These are phyloP conservation scores for Luffa acutangula DNA, from an alignment of 306 rosid species.

Conservation along the genomic window DNA sequence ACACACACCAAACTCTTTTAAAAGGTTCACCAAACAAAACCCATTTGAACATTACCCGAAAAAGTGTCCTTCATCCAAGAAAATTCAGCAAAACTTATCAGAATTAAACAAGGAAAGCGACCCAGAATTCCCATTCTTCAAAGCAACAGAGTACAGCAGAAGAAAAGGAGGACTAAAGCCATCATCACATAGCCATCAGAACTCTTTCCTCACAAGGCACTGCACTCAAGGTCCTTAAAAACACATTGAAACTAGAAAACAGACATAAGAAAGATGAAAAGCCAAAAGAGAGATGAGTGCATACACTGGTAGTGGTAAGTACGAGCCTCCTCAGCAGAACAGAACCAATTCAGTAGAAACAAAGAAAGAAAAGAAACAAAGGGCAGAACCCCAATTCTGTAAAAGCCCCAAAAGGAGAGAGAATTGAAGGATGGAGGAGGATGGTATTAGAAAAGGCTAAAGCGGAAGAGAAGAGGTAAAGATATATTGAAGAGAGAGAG, in stretches of 20 bases:
- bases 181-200: background rate
- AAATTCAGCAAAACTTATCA: background rate
- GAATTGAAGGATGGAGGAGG: background rate
- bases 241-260: background rate
- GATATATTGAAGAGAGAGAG: background rate
- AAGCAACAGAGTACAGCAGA: background rate
- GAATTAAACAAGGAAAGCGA: background rate
- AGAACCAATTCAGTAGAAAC: background rate
- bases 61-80: background rate
- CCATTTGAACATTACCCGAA: background rate
- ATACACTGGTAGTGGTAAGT: background rate
- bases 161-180: background rate
- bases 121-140: background rate
- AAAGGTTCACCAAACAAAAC: background rate
- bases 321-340: background rate
- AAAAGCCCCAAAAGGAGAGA: background rate
- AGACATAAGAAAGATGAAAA: background rate
- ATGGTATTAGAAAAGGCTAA: background rate
- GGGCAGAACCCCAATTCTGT: background rate
- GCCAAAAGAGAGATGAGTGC: background rate
- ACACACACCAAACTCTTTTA: background rate
- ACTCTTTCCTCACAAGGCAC: background rate
- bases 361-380: background rate
- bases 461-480: background rate
- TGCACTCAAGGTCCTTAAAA: background rate